phyloP scores from a whole-genome alignment of 2,329 filamentous ascomycete species.

The Sphaerulina musiva region DNA sequence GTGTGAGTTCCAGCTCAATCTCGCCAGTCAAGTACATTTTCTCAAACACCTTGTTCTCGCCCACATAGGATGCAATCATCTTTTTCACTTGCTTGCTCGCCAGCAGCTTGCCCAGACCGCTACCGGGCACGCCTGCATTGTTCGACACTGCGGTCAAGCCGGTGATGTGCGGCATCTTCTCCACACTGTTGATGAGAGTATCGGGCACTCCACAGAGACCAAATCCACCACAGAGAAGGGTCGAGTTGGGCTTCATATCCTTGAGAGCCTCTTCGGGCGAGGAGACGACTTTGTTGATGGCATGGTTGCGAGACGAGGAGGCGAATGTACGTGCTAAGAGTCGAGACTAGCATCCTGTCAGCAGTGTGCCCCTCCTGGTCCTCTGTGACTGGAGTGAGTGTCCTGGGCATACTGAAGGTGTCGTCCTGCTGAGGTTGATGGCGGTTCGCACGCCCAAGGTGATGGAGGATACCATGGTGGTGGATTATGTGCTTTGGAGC shows the following conservation, averaged over 20 bases:
- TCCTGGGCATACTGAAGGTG: conserved; percentile 13
- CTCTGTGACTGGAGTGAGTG: not conserved
- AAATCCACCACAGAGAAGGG: conserved; percentile 69
- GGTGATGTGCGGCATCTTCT: conserved; percentile 50
- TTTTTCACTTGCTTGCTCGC: conserved; percentile 64
- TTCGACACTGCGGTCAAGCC: conserved; percentile 71
- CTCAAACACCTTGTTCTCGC: conserved; percentile 70
- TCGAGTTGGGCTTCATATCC: conserved; percentile 63
- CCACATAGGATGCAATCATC: conserved; percentile 68
- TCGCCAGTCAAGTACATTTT: conserved; percentile 68
- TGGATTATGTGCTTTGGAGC: not conserved
- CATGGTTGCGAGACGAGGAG: conserved; percentile 20
- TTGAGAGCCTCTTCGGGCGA: conserved; percentile 62
- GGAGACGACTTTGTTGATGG: conserved; percentile 25
- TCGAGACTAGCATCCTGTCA: conserved; percentile 12
- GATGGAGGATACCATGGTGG: conserved; percentile 18
- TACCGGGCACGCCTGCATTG: conserved; percentile 66
- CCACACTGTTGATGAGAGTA: conserved; percentile 64
- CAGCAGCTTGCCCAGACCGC: conserved; percentile 63
- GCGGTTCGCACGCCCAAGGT: conserved; percentile 21
- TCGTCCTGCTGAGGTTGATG: conserved; percentile 18
- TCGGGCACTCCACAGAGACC: conserved; percentile 72
- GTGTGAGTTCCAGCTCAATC: conserved; percentile 68
- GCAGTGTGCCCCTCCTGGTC: not conserved
- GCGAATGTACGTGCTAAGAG: conserved; percentile 23